Evolutionary conservation across 768 basidiomycete species (phyloP), one percentile per base, ranked within the genome.

Genomic region (Amanita pallidorosea): DNA sequence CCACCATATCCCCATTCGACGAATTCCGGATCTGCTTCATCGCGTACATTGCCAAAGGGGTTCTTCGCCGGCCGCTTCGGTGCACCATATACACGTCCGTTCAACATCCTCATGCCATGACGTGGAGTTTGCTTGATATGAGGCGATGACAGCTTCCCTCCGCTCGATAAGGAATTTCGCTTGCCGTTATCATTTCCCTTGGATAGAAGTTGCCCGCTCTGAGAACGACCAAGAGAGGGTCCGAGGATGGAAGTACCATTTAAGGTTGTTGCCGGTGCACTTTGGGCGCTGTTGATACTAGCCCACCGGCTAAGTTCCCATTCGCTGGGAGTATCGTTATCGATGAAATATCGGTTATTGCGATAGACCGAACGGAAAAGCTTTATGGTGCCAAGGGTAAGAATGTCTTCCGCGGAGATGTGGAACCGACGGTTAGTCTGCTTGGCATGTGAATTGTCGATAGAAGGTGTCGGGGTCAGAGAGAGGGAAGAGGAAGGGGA

Each of bases 1-100:
- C 87, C 87, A 29, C 87, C 87, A 52, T 85, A 88, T 0, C 91
- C 91, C 91, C 91, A 94, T 64, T 94, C 91, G 13, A 91, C 88
- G 57, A 94, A 94, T 61, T 85, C 85, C 29, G 85, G 85, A 54
- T 88, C 86, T 5, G 59, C 51, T 0, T 81, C 77, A 25, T 81
- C 80, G 4, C 72, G 71, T 12, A 71, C 80, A 52, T 72, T 81
- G 5, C 76, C 82, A 55, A 87, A 87, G 0, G 75, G 80, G 58
- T 87, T 81, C 9, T 60, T 54, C 12, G 46, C 61, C n/a, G n/a
- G n/a, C 33, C 68, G 65, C 53, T 66, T 65, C 25, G 47, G 47
- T 20, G 62, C 72, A 45, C 91, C 90, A 57, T 93, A 93, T 0
- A 92, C 77, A 22, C 91, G 75, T 0, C 91, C 91, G 59, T 94